Evolutionary conservation across 2,329 filamentous ascomycete species (phyloP).

Genomic region (Pseudocercospora cruenta): DNA sequence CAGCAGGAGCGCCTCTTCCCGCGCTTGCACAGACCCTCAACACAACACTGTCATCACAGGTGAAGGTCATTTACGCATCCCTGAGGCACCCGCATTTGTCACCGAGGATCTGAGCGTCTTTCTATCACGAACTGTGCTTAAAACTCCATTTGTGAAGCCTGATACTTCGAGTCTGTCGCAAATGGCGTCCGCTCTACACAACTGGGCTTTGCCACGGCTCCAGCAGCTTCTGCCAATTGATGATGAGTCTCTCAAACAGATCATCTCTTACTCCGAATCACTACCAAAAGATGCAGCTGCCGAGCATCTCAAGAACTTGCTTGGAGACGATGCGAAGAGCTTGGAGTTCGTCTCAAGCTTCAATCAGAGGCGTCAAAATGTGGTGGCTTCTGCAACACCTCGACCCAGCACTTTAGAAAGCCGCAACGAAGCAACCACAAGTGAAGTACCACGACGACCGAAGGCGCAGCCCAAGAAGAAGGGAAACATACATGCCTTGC

Average conservation of each 20-base stretch:
- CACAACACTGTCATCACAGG: background rate
- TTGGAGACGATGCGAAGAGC: conserved; percentile 80
- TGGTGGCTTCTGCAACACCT: conserved; percentile 24
- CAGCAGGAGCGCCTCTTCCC: background rate
- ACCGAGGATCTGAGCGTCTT: background rate
- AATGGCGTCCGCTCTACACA: conserved; percentile 34
- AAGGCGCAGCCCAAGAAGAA: conserved; percentile 45
- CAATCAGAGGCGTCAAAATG: conserved; percentile 65
- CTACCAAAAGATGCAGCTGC: conserved; percentile 77
- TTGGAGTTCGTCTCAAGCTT: conserved; percentile 73
- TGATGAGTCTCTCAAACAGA: conserved; percentile 78
- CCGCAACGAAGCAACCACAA: conserved; percentile 17
- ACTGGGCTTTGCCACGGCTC: conserved; percentile 71
- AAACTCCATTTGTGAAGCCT: background rate
- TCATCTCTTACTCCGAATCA: conserved; percentile 78
- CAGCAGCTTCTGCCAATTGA: conserved; percentile 81
- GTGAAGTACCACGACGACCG: conserved; percentile 28
- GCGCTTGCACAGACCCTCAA: background rate
- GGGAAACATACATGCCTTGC: conserved; percentile 41
- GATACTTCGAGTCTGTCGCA: background rate
- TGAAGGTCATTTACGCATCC: background rate
- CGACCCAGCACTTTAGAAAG: background rate
- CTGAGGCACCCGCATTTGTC: background rate
- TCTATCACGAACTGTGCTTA: background rate
- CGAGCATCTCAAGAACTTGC: conserved; percentile 82